Base-by-base conservation (phyloP, 768 basidiomycete species). In the Coprinopsis strossmayeri region DNA sequence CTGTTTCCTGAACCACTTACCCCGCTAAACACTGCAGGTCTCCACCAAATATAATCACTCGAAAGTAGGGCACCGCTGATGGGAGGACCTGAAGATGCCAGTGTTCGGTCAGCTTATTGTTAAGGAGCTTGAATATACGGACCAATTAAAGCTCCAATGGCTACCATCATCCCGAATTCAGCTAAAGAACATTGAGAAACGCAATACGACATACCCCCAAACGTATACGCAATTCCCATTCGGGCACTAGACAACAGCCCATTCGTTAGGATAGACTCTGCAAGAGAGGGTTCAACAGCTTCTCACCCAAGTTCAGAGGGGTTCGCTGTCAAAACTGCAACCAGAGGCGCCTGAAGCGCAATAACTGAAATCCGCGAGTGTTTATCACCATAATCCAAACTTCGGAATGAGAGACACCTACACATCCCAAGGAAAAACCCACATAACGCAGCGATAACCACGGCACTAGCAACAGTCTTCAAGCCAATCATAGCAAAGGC, bases 401-500 rank as follows among this genome's bases (percentile, higher is more conserved):
- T n/a, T 12, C 9, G 25, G 24, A 40, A 2, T 3, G 5, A 32
- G 5, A 27, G 13, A 39, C 17, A 50, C 59, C 42, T 25, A 61
- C 59, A 55, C 21, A 48, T 37, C 9, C 56, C 59, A 25, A 43
- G 23, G 15, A 67, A 70, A 46, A 71, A 67, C 1, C 73, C 73
- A 49, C 67, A 74, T 3, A 74, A 49, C 4, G 72, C 50, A 4
- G 66, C 62, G 35, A 76, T 63, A 7, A 64, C 52, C 23, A 67
- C 58, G n/a, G 67, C 58, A 24, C 66, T 61, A 0, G 57, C 61
- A 9, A 63, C 52, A 23, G 49, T 55, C 21, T 57, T 64, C 35
- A 70, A 51, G 4, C 59, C 67, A 21, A 68, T 59, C 57, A 74
- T 63, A 1, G 60, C 59, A 43, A 70, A 68, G 2, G 70, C 61